Base-by-base conservation (phyloP, 208 protist genomes). In the Wallacemonas sp. region DNA sequence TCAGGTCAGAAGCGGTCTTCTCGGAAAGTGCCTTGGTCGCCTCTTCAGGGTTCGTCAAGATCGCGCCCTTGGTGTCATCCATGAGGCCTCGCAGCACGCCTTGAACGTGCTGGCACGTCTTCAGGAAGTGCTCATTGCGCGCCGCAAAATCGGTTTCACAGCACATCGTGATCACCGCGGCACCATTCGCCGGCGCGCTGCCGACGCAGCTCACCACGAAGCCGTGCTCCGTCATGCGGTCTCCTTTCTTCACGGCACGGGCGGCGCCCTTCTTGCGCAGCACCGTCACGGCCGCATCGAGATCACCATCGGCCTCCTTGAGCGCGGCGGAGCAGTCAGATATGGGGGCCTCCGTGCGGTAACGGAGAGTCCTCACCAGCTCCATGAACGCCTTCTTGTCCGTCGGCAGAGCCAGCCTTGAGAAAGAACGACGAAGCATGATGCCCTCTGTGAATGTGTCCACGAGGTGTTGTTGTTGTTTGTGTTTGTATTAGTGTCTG, bases 61-160 rank as follows among this genome's bases (percentile, higher is more conserved):
- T 49, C 8, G n/a, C 49, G 1, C 87, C 90, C 28, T 75, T 55
- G 33, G 62, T 84, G 30, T 71, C 62, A 22, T 84, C 67, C n/a
- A 96, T 75, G 44, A 86, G 39, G 1, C 11, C 42, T 12, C 61
- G 58, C 41, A 91, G 47, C 21, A 61, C 49, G 9, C 63, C 62
- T 58, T 75, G 70, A 21, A 84, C 80, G 22, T 49, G 62, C 14
- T 66, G 33, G 66, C 85, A 91, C 21, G 66, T 51, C 38, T 62
- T 65, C 66, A 87, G 82, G 55, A 96, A 96, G 55, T 92, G 79
- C 56, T 72, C 64, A 67, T 86, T 94, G 56, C 90, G 84, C 21
- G 88, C 84, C 14, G 90, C 93, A 56, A 97, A 97, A 68, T 97
- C 93, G 1, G 93, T 97, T 49, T 97, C 90, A 63, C 78, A 87